Conservation (phyloP, 768 basidiomycete genomes). For the Amanita pseudoporphyria region DNA sequence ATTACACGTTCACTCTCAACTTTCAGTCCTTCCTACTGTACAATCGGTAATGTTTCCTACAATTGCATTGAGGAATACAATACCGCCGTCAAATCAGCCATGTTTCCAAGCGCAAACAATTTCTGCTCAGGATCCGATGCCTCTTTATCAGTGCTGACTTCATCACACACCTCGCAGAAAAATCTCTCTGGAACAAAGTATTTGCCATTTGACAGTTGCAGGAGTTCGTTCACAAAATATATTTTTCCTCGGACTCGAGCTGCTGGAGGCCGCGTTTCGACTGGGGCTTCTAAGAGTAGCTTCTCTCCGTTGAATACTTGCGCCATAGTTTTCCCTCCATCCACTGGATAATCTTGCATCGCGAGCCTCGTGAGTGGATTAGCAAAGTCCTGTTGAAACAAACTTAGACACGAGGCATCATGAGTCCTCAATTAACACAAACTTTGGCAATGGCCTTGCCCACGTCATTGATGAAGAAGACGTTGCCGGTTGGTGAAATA, state of each 20-base stretch:
- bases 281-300: neutral
- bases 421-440: neutral
- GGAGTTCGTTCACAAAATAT: constrained; percentile 3
- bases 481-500: constrained; percentile 3
- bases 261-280: neutral
- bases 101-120: constrained; percentile 1
- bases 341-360: too few species aligned
- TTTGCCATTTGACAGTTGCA: neutral
- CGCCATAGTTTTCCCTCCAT: too few species aligned
- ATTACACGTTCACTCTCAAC: neutral
- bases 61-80: neutral
- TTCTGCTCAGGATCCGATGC: neutral
- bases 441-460: constrained; percentile 6
- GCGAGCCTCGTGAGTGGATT: constrained; percentile 5
- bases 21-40: neutral
- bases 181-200: neutral
- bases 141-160: neutral
- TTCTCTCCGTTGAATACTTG: constrained; percentile 5
- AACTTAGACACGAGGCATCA: neutral
- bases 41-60: neutral
- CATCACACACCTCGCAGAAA: neutral
- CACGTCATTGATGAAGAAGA: constrained; percentile 6
- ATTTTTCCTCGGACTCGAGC: too few species aligned
- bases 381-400: constrained; percentile 5
- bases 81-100: neutral